A percentile compares a stretch with the other conserved stretches of the same genome.
Evolutionary conservation across 352 stramenopile genomes (phyloP).

Genomic region (Globisporangium spiculum): DNA sequence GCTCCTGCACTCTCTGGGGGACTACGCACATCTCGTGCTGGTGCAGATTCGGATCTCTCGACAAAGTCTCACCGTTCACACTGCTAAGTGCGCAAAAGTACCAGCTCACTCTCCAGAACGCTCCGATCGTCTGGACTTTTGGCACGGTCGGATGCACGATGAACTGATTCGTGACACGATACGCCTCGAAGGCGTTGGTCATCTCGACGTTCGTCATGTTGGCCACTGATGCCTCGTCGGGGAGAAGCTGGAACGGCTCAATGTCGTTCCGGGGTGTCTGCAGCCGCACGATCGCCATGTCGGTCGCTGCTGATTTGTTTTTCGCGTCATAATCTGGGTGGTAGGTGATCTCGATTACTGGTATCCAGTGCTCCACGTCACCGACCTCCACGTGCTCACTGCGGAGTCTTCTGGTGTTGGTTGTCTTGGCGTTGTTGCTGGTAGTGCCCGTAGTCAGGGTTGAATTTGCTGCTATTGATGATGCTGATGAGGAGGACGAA

Average conservation of each 20-base stretch:
- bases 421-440: background rate
- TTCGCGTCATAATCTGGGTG: constrained; percentile 22
- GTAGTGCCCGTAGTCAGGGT: background rate
- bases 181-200: constrained; percentile 15
- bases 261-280: constrained; percentile 7
- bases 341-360: constrained; percentile 14
- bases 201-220: constrained; percentile 18
- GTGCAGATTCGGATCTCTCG: background rate
- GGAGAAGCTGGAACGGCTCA: constrained; percentile 24
- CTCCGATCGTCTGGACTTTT: constrained; percentile 13
- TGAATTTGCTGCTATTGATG: background rate
- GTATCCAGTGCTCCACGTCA: constrained; percentile 23
- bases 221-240: background rate
- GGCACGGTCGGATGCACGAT: constrained; percentile 2
- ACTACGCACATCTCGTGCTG: constrained; percentile 23
- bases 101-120: constrained; percentile 24
- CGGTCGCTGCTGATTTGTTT: constrained; percentile 5
- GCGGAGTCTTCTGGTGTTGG: background rate
- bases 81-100: constrained; percentile 14
- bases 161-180: constrained; percentile 18
- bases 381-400: constrained; percentile 19
- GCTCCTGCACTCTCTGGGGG: constrained; percentile 15
- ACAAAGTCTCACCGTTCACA: constrained; percentile 1
- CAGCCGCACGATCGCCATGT: constrained; percentile 29
- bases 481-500: background rate